Evolutionary conservation across 345 rosid genomes (phyloP).

Genomic region (Crucihimalaya himalaica): DNA sequence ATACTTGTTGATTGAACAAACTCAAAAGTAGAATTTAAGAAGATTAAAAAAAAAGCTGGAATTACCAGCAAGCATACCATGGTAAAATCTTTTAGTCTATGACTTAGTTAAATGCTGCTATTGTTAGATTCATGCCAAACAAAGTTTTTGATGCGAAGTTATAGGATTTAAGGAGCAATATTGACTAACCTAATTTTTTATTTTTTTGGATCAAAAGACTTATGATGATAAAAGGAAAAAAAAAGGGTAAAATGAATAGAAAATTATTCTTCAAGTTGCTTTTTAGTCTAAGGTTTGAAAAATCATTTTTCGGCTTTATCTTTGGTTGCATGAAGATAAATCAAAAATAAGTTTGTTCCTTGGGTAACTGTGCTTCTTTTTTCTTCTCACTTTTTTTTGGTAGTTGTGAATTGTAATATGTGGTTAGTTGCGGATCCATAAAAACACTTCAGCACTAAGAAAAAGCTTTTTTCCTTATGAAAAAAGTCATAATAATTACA

Average conservation of each 20-base stretch:
- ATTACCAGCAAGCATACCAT: too few species aligned
- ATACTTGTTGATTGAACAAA: background rate
- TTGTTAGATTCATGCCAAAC: too few species aligned
- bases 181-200: background rate
- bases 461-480: background rate
- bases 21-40: too few species aligned
- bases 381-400: background rate
- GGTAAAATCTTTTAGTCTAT: too few species aligned
- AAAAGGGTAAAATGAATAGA: background rate
- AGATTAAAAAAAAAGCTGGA: too few species aligned
- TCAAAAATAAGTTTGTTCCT: background rate
- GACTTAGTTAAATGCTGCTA: too few species aligned
- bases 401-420: slow-evolving; percentile 14
- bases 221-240: background rate
- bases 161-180: background rate
- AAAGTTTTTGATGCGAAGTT: too few species aligned
- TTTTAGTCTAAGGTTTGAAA: slow-evolving; percentile 10
- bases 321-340: slow-evolving; percentile 4
- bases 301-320: slow-evolving; percentile 37
- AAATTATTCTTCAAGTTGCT: background rate
- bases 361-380: background rate
- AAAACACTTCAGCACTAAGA: slow-evolving; percentile 21
- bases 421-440: slow-evolving; percentile 5
- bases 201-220: too few species aligned
- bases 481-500: background rate